Conservation (phyloP, 306 rosid species). For the Fragaria ananassa region DNA sequence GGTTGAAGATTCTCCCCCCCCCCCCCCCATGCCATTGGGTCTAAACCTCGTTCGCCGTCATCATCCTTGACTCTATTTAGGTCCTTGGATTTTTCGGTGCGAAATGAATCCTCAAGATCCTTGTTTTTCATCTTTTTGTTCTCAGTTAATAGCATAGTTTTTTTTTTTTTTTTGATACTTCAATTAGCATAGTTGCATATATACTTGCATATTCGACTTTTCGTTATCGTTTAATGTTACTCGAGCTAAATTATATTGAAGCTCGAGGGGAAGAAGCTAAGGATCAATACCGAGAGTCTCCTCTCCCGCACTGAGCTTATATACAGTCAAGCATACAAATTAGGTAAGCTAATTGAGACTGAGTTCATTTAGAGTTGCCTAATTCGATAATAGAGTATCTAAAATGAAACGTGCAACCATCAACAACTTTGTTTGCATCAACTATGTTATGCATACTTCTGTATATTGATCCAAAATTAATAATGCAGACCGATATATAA, state of each 20-base stretch:
- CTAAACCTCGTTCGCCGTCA: background rate
- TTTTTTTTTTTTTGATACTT: too few relatives aligned
- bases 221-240: too few relatives aligned
- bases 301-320: too few relatives aligned
- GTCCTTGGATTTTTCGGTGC: background rate
- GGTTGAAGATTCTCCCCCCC: background rate
- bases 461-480: background rate
- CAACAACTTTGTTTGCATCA: background rate
- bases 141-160: background rate
- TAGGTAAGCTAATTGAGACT: background rate
- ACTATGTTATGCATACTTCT: background rate
- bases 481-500: background rate
- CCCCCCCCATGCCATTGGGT: background rate
- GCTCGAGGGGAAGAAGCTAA: too few relatives aligned
- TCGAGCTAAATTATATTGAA: too few relatives aligned
- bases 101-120: background rate
- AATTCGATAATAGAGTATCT: background rate
- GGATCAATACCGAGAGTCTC: too few relatives aligned
- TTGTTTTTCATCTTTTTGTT: background rate
- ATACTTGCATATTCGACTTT: too few relatives aligned
- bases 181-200: too few relatives aligned
- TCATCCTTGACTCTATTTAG: background rate
- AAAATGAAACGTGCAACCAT: conserved; percentile 19
- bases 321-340: too few relatives aligned
- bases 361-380: background rate